Evolutionary conservation across 345 rosid species (phyloP).

Genomic region (Zanthoxylum bungeanum): DNA sequence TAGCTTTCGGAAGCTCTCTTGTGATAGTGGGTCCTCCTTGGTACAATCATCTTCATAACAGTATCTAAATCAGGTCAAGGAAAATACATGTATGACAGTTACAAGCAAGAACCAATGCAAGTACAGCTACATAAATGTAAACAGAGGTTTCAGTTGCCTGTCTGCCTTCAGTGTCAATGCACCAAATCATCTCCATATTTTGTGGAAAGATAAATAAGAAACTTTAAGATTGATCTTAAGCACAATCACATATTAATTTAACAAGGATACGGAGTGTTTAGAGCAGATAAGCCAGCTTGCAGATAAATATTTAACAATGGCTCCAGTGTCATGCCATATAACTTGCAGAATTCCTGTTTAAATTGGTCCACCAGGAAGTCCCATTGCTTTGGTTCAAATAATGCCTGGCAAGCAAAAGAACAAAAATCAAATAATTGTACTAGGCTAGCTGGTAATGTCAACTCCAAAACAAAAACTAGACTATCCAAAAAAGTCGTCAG

Average conservation of each 20-base stretch:
- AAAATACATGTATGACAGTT: conserved; percentile 5
- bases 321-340: conserved; percentile 95
- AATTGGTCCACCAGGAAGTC: conserved; percentile 84
- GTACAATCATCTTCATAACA: conserved; percentile 84
- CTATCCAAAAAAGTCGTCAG: background rate
- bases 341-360: conserved; percentile 86
- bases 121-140: background rate
- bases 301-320: conserved; percentile 86
- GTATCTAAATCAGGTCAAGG: conserved; percentile 59
- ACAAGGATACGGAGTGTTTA: conserved; percentile 90
- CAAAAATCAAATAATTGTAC: background rate
- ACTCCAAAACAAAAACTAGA: background rate
- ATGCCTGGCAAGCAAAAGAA: conserved; percentile 44
- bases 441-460: background rate
- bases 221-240: no score
- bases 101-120: background rate
- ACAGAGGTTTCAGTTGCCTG: no score
- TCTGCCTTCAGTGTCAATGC: no score
- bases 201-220: no score
- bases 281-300: conserved; percentile 94
- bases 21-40: conserved; percentile 94
- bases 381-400: conserved; percentile 93
- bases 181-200: no score
- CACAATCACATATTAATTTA: conserved; percentile 9
- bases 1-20: conserved; percentile 83